Evolutionary conservation across 23 red algal genomes (phyloP), one percentile per base, ranked within the genome.

Genomic region (Gracilaria vermiculophylla): DNA sequence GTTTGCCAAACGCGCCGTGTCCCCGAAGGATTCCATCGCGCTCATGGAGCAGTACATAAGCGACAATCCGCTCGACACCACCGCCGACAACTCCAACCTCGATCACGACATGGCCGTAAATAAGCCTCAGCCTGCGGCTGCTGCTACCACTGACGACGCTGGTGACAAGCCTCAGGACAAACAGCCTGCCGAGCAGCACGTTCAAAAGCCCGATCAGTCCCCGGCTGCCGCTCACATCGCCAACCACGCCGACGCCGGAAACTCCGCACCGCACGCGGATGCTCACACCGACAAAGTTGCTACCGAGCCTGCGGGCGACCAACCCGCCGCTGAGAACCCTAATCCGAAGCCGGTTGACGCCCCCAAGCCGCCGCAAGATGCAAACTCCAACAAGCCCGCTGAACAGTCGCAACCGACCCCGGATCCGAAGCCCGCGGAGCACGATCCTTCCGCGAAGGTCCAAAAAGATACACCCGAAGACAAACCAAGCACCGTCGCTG

Each of bases 11-110:
- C 52, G 52, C 61, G 53, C 49, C 72, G 72, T 89, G 49, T 77
- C 67, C 6, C 85, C 85, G 1, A 78, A 76, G 40, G 69, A 62
- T 12, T 58, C 34, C 41, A 76, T 89, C 37, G 67, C 69, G 24
- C 40, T 77, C 23, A 69, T 78, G 43, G 40, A 69, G 17, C 57
- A 89, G 48, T 89, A 65, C 69, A 69, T 89, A 52, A 57, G n/a
- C 4, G 65, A 71, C 15, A 41, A 86, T 43, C 81, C 81, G 39
- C 78, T 82, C 4, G 65, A 62, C 5, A 2, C 40, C 4, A 7
- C 50, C 27, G 51, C 29, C 19, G 78, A 34, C 31, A 64, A 61
- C 2, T 29, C 43, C 2, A 11, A 76, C 2, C 41, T 40, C 49
- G 76, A 79, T 79, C 50, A 56, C 27, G 0, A 8, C 76, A 41